Conservation (phyloP, 2,329 filamentous ascomycete genomes). For the Xylariales sp. region DNA sequence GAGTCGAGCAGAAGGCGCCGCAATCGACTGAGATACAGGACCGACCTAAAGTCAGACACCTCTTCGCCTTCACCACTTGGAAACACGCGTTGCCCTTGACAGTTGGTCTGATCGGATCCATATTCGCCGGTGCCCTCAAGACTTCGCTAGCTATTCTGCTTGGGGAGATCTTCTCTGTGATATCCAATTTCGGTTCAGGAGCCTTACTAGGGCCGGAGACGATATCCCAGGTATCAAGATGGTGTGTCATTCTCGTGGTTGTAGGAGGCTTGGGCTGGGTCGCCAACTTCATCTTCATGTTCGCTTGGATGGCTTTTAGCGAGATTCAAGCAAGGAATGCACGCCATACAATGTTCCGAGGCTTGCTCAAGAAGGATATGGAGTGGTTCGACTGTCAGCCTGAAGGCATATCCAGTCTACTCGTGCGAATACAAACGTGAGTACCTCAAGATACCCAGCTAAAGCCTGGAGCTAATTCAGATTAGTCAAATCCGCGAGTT, state of each 20-base stretch:
- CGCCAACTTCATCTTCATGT: constrained; percentile 61
- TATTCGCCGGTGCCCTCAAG: constrained; percentile 56
- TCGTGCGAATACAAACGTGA: constrained; percentile 70
- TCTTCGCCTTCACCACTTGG: constrained; percentile 70
- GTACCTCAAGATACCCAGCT: constrained; percentile 21
- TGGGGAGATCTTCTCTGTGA: constrained; percentile 68
- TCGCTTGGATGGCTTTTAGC: constrained; percentile 71
- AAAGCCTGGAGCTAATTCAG: constrained; percentile 13
- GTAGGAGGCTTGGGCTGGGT: constrained; percentile 65
- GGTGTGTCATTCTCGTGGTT: constrained; percentile 57
- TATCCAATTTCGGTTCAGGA: constrained; percentile 61
- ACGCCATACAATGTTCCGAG: constrained; percentile 60
- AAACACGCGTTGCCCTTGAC: constrained; percentile 52
- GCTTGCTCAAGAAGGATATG: constrained; percentile 68
- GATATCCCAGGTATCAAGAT: constrained; percentile 49
- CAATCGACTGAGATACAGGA: neutral
- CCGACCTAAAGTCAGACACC: constrained; percentile 26
- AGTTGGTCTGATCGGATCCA: constrained; percentile 50
- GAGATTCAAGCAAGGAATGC: constrained; percentile 71
- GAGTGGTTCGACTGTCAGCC: constrained; percentile 75
- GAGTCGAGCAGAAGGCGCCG: neutral
- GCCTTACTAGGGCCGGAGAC: constrained; percentile 44
- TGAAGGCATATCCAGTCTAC: constrained; percentile 66
- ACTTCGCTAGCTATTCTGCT: constrained; percentile 66
- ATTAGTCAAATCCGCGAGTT: constrained; percentile 77